These are phyloP conservation scores for Yamadazyma paraphyllophila DNA, from an alignment of 805 yeast genomes.

Conservation along the genomic window DNA sequence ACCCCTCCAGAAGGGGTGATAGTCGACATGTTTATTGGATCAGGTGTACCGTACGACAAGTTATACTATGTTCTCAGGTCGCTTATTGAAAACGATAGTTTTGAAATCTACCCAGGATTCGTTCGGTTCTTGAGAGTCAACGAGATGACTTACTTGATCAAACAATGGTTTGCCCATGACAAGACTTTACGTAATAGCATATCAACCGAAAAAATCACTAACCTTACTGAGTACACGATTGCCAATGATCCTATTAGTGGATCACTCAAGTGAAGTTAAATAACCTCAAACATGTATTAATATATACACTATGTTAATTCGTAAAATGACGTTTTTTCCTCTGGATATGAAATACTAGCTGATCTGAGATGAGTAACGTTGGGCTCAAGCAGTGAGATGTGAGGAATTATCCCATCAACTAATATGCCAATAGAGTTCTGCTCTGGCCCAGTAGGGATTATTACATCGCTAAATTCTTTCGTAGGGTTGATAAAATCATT, in stretches of 20 bases:
- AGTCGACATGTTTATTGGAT: slow-evolving; percentile 58
- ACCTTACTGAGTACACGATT: slow-evolving; percentile 45
- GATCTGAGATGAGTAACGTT: slow-evolving; percentile 7
- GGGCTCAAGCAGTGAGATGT: slow-evolving; percentile 15
- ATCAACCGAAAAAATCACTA: slow-evolving; percentile 43
- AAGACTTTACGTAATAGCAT: slow-evolving; percentile 60
- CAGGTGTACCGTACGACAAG: slow-evolving; percentile 64
- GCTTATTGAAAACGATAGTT: slow-evolving; percentile 56
- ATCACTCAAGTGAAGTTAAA: slow-evolving; percentile 5
- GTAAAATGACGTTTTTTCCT: slow-evolving; percentile 44
- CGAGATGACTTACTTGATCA: slow-evolving; percentile 64
- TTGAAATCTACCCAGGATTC: slow-evolving; percentile 51
- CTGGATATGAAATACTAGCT: slow-evolving; percentile 19
- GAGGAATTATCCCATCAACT: slow-evolving; percentile 59
- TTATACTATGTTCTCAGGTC: slow-evolving; percentile 63
- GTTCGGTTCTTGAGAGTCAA: slow-evolving; percentile 32
- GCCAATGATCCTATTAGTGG: slow-evolving; percentile 55
- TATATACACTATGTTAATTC: slow-evolving; percentile 28
- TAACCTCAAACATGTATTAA: slow-evolving; percentile 2
- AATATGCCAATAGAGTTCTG: slow-evolving; percentile 54
- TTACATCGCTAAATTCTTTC: slow-evolving; percentile 69
- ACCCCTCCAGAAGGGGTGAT: slow-evolving; percentile 52
- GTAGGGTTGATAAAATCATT: slow-evolving; percentile 64
- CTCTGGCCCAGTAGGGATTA: slow-evolving; percentile 71
- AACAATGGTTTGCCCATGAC: slow-evolving; percentile 66